Evolutionary conservation across 2,329 filamentous ascomycete genomes (phyloP).

Genomic region (Penicillium concentricum): DNA sequence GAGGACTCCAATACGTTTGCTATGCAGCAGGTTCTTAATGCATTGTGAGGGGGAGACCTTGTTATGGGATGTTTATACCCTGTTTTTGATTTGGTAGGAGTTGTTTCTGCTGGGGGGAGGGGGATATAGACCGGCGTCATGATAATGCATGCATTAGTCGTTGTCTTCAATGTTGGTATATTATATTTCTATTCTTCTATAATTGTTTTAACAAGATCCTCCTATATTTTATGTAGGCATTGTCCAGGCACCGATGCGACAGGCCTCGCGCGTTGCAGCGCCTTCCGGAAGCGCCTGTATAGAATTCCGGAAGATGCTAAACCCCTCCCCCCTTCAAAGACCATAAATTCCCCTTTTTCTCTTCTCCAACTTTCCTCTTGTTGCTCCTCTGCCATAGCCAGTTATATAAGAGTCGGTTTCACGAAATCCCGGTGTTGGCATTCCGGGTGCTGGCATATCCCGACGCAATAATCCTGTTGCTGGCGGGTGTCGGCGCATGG

Average conservation of each 20-base stretch:
- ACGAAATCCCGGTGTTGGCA: not conserved
- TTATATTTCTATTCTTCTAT: not conserved
- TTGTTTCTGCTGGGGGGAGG: not conserved
- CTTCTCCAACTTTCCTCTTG: not conserved
- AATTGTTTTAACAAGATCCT: not conserved
- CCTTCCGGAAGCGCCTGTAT: not conserved
- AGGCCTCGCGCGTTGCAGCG: not conserved
- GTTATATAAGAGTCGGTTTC: not conserved
- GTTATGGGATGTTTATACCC: conserved; percentile 2
- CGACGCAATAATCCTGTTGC: not conserved
- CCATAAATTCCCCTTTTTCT: not conserved
- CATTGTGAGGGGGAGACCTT: conserved; percentile 46
- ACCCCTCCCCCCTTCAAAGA: not conserved
- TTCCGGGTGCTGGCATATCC: not conserved
- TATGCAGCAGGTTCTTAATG: conserved; percentile 77
- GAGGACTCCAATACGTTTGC: conserved; percentile 80
- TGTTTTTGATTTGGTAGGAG: not conserved
- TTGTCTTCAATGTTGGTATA: too few relatives aligned
- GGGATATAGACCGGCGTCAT: conserved; percentile 1
- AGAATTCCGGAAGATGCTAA: not conserved
- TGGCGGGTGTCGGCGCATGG: not conserved
- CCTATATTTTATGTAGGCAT: too few relatives aligned
- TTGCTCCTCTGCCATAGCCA: too few relatives aligned
- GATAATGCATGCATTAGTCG: not conserved
- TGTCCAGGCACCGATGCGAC: not conserved